Conservation (phyloP, 139 green algal species). For the Coelastrella sp. region DNA sequence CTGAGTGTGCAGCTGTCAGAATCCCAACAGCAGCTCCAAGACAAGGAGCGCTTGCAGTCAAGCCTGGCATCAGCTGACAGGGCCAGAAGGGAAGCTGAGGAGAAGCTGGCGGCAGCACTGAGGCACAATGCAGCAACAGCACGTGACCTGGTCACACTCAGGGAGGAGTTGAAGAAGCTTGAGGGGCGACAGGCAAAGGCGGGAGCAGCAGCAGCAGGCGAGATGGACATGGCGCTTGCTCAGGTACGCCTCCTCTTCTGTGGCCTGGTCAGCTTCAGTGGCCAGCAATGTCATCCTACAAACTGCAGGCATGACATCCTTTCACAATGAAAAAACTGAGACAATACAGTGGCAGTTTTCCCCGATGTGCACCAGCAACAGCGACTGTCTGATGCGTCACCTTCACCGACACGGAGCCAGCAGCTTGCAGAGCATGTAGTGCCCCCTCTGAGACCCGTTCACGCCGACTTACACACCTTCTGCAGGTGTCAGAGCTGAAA, state of each 20-base stretch:
- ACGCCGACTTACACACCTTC: too few species aligned
- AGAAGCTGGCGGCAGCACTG: slow-evolving; percentile 36
- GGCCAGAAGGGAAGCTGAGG: slow-evolving; percentile 25
- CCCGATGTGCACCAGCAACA: too few species aligned
- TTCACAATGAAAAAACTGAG: too few species aligned
- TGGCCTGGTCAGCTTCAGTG: background rate
- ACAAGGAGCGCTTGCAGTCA: slow-evolving; percentile 11
- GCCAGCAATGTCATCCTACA: too few species aligned
- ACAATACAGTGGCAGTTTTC: too few species aligned
- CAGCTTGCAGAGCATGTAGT: too few species aligned
- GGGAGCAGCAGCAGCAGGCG: slow-evolving; percentile 43
- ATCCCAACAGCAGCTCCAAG: slow-evolving; percentile 23
- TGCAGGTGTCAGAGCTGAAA: slow-evolving; percentile 50
- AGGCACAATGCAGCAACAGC: slow-evolving; percentile 29
- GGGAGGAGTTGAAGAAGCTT: slow-evolving; percentile 45
- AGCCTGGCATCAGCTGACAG: slow-evolving; percentile 32
- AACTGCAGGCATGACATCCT: too few species aligned
- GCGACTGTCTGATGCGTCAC: too few species aligned
- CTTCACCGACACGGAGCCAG: too few species aligned
- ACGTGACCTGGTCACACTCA: slow-evolving; percentile 31
- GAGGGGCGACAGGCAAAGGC: slow-evolving; percentile 21
- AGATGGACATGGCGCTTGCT: slow-evolving; percentile 43
- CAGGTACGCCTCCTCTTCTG: slow-evolving; percentile 21
- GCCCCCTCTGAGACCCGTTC: too few species aligned
- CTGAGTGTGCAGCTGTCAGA: slow-evolving; percentile 56